These are phyloP conservation scores for Aspergillus puulaauensis DNA, from an alignment of 2,329 filamentous ascomycete genomes.

Conservation along the genomic window DNA sequence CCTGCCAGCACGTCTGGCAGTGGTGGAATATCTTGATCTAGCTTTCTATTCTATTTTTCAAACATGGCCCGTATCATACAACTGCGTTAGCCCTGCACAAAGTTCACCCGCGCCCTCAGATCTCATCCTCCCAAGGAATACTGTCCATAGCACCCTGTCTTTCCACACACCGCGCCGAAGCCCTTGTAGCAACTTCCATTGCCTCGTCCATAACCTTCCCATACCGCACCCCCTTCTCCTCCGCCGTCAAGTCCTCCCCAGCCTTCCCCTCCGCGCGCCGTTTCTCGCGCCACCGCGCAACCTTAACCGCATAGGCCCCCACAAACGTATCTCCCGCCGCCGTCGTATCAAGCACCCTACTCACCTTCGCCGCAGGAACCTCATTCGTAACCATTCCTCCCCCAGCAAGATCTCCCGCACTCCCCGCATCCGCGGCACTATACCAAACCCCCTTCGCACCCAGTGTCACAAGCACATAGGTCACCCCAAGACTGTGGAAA, in stretches of 20 bases:
- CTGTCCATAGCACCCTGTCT: slow-evolving; percentile 48
- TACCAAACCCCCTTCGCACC: slow-evolving; percentile 74
- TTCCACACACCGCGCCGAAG: slow-evolving; percentile 47
- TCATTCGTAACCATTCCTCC: slow-evolving; percentile 32
- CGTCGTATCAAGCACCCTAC: slow-evolving; percentile 82
- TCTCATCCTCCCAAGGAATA: slow-evolving; percentile 50
- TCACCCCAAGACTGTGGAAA: slow-evolving; percentile 70
- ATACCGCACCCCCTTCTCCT: slow-evolving; percentile 38
- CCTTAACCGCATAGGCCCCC: slow-evolving; percentile 76
- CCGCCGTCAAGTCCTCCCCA: slow-evolving; percentile 41
- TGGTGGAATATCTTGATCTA: background rate
- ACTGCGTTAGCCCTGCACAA: background rate
- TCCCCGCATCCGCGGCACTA: slow-evolving; percentile 54
- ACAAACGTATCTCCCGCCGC: slow-evolving; percentile 94
- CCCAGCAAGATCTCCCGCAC: slow-evolving; percentile 39
- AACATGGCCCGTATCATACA: slow-evolving; percentile 1
- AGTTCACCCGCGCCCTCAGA: slow-evolving; percentile 19
- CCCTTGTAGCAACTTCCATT: slow-evolving; percentile 43
- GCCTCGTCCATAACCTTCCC: slow-evolving; percentile 47
- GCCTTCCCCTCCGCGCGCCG: slow-evolving; percentile 51
- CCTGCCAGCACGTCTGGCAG: no score
- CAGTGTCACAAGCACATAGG: slow-evolving; percentile 79
- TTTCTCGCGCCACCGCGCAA: slow-evolving; percentile 54
- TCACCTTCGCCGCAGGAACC: slow-evolving; percentile 66
- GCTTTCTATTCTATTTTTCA: background rate